Base-by-base conservation (phyloP, 1,139 yeast genomes). In the Yamadazyma epiphylla region DNA sequence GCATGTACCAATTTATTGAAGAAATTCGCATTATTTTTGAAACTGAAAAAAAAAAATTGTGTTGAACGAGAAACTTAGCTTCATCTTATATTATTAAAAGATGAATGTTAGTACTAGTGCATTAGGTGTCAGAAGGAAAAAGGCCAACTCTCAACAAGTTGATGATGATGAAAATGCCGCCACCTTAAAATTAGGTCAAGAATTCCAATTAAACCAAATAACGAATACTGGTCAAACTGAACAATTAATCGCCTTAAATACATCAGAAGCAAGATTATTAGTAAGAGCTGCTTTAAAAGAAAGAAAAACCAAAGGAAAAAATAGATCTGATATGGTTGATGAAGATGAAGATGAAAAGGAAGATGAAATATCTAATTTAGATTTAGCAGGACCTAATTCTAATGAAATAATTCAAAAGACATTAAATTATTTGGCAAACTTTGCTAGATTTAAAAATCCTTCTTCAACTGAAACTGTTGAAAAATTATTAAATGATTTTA, bases 381-480 rank as follows among this genome's bases (percentile, higher is more conserved):
- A 84, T 32, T 77, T 83, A 38, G 84, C 83, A 59, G 70, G 89
- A 55, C 68, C 73, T 29, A 66, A 65, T 49, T 63, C 73, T 37
- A 68, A 64, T 48, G 74, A 84, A 55, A 94, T 91, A 33, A 70
- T 91, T 60, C 88, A 91, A 55, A 91, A 91, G 55, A 87, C 98
- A 1, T 75, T 91, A 56, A 94, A 88, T 53, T 88, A 87, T 53
- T 67, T 94, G 40, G 74, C 94, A 4, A 78, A 77, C 28, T 91
- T 91, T 62, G 81, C 96, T 6, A 70, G 97, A 45, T 91, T 89
- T 59, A 81, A 87, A 59, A 94, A 88, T 55, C 83, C 88, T 30
- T 91, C 89, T 39, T 86, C 96, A 0, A 91, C 94, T 21, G 82
- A 86, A 39, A 95, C 97, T 0, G 97, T 88, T 20, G 97, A 89